Percentiles rank a stretch among this genome's conserved stretches.
Evolutionary conservation across 768 basidiomycete genomes (phyloP).

Genomic region (Mycena latifolia): DNA sequence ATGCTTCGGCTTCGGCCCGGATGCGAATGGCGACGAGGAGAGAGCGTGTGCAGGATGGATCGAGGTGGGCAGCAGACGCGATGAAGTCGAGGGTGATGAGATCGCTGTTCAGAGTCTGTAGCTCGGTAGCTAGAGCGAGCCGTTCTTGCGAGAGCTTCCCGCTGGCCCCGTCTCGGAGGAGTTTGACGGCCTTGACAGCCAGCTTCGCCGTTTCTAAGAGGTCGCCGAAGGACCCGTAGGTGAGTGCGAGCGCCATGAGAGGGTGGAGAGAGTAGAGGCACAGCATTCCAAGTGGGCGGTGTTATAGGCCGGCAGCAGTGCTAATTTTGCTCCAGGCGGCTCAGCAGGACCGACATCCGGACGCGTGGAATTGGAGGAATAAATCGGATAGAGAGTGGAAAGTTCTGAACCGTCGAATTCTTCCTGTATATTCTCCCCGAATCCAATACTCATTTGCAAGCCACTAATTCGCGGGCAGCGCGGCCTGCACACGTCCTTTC

Average conservation of each 20-base stretch:
- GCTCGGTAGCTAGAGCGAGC: not conserved
- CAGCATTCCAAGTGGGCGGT: no score
- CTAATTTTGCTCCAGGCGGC: no score
- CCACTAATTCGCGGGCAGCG: no score
- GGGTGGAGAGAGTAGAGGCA: no score
- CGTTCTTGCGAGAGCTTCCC: slow-evolving; percentile 3
- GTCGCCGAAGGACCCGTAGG: slow-evolving; percentile 9
- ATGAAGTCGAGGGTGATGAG: not conserved
- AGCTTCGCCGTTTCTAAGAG: slow-evolving; percentile 1
- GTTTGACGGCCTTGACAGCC: not conserved
- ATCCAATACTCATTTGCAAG: no score
- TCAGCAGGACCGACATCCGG: no score
- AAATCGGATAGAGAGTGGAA: no score
- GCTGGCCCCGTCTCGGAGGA: not conserved
- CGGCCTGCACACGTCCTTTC: no score
- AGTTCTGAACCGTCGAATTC: no score
- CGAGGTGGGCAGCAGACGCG: not conserved
- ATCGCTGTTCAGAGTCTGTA: slow-evolving; percentile 8
- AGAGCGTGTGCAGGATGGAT: not conserved
- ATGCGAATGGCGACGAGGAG: not conserved
- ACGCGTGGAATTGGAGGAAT: no score
- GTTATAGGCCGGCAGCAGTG: no score
- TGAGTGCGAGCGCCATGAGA: not conserved
- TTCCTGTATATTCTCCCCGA: no score
- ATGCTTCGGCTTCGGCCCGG: not conserved